Percentiles rank a stretch among this genome's conserved stretches.
Conservation (phyloP, 2,329 filamentous ascomycete species). For the Rugonectria rugulosa region DNA sequence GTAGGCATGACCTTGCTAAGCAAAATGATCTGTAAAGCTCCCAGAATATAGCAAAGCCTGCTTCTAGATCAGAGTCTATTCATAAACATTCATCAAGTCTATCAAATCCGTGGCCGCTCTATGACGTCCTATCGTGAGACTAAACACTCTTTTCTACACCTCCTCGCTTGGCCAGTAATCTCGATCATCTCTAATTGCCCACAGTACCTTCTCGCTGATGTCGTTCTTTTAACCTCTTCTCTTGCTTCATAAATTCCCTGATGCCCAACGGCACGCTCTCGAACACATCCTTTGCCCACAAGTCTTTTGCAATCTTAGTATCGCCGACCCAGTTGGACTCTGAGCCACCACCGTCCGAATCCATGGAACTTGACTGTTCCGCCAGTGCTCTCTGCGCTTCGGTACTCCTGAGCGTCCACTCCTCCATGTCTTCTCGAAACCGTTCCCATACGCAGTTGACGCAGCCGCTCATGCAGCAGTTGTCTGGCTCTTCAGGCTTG, state of each 20-base stretch:
- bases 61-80: conserved; percentile 24
- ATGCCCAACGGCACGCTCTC: conserved; percentile 88
- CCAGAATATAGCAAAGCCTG: not conserved
- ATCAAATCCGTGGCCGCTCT: conserved; percentile 20
- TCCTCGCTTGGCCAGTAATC: not conserved
- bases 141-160: conserved; percentile 18
- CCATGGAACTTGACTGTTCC: conserved; percentile 64
- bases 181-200: conserved; percentile 47
- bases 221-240: conserved; percentile 86
- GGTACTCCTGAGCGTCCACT: conserved; percentile 74
- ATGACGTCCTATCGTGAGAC: not conserved
- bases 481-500: conserved; percentile 87
- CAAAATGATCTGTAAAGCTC: not conserved
- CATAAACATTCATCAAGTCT: conserved; percentile 29
- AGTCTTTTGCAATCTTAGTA: conserved; percentile 56
- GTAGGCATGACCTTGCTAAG: too few relatives aligned
- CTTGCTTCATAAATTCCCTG: conserved; percentile 94
- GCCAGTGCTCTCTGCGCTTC: conserved; percentile 66
- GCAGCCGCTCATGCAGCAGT: conserved; percentile 99
- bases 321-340: conserved; percentile 68
- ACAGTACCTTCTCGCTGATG: conserved; percentile 65
- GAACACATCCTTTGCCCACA: conserved; percentile 75
- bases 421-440: conserved; percentile 90
- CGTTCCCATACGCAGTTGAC: conserved; percentile 97
- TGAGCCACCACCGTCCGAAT: conserved; percentile 81